Evolutionary conservation across 148 eudicot genomes (phyloP), one percentile per base, ranked within the genome.

Genomic region (Cornus kousa): DNA sequence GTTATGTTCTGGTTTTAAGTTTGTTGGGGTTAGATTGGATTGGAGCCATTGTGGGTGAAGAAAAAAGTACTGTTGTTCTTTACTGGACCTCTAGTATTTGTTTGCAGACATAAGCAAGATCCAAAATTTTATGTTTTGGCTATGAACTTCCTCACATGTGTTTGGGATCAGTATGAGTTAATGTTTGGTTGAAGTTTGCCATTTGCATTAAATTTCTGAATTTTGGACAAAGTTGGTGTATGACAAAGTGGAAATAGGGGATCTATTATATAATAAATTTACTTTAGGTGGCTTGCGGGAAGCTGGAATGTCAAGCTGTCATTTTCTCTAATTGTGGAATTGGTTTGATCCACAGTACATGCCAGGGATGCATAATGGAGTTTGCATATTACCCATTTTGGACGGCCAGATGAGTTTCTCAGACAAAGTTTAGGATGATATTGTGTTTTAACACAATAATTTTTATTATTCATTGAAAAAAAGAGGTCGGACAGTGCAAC

Each of bases 401-500:
- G 31, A 22, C 22, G 10, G 64, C 40, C 43, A 43, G 79, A 76
- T 76, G 48, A 43, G 10, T 43, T 43, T 43, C 8, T 43, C 6
- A 43, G 4, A 6, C 48, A 43, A 35, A 43, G 9, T 43, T 4
- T 57, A 1, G 62, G 62, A 57, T 11, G 62, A 57, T 57, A 19
- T 57, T 13, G 79, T 10, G 64, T n/a, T 68, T 68, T 17, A 17
- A 33, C n/a, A 17, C 20, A 23, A 31, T 76, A 66, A 19, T 32
- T 50, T 3, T 62, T n/a, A n/a, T 62, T 62, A 11, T 14, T 12
- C 59, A 11, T 53, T 4, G 20, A 33, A 67, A 19, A 50, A 11
- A 4, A 5, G 79, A 68, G 68, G 35, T 80, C 11, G 59, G 57
- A n/a, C 9, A 14, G 57, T 65, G 77, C 73, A 53, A 31, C 68